These are phyloP conservation scores for Trichosporon ovoides DNA, from an alignment of 1,284 basidiomycete genomes.

Conservation along the genomic window DNA sequence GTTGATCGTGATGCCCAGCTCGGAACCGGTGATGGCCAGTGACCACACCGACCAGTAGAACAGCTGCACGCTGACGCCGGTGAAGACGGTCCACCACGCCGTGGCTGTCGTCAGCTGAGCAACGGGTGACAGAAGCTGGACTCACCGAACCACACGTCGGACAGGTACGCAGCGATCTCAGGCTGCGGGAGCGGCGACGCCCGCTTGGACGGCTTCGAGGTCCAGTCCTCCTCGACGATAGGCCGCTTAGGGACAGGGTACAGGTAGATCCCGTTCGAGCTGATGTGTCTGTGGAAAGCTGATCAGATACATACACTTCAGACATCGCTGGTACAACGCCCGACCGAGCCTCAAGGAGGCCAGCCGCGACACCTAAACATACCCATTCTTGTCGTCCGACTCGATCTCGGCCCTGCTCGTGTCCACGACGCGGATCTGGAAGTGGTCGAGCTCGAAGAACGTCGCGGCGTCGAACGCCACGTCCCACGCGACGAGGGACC, in stretches of 20 bases:
- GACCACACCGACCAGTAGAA: conserved; percentile 93
- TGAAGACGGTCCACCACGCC: conserved; percentile 81
- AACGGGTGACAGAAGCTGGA: background rate
- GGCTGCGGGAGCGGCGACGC: conserved; percentile 11
- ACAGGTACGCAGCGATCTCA: conserved; percentile 29
- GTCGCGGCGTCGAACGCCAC: conserved; percentile 68
- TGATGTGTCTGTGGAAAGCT: conserved; percentile 6
- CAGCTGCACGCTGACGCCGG: conserved; percentile 71
- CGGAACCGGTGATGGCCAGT: conserved; percentile 61
- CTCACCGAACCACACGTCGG: conserved; percentile 43
- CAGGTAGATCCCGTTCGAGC: conserved; percentile 9
- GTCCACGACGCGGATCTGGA: conserved; percentile 20
- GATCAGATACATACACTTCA: conserved; percentile 6
- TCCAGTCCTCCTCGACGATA: conserved; percentile 23
- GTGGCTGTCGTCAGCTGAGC: conserved; percentile 57
- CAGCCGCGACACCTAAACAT: conserved; percentile 7
- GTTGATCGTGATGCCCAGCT: conserved; percentile 62
- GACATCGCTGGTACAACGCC: no score
- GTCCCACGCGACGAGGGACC: conserved; percentile 74
- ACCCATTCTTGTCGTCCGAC: conserved; percentile 15
- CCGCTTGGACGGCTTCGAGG: conserved; percentile 9
- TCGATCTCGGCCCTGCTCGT: conserved; percentile 11
- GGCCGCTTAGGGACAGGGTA: conserved; percentile 9
- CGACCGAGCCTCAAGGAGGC: no score
- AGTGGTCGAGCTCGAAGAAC: conserved; percentile 56